Conservation (phyloP, 2,329 filamentous ascomycete species). For the Fusarium cicatricum region DNA sequence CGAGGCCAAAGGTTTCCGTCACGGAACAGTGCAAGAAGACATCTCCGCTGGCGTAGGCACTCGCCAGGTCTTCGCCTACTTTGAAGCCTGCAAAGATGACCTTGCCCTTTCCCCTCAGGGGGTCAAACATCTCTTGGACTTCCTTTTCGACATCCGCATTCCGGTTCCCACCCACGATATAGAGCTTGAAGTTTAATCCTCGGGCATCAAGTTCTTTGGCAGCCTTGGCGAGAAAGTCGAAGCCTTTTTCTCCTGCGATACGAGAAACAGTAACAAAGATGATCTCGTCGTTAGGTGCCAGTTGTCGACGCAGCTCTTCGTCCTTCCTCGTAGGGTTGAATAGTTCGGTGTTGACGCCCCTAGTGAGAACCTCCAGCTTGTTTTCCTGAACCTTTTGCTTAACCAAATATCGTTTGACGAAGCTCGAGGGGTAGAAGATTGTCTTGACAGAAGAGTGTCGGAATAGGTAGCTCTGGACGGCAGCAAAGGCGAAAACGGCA, state of each 20-base stretch:
- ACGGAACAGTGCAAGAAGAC: conserved; percentile 77
- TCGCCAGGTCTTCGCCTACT: conserved; percentile 66
- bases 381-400: conserved; percentile 61
- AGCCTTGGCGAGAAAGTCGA: conserved; percentile 69
- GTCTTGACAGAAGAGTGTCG: conserved; percentile 67
- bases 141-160: conserved; percentile 69
- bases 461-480: conserved; percentile 74
- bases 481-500: conserved; percentile 68
- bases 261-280: conserved; percentile 73
- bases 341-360: conserved; percentile 70
- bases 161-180: conserved; percentile 74
- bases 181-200: conserved; percentile 67
- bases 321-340: conserved; percentile 65
- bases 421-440: conserved; percentile 74
- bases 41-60: conserved; percentile 73
- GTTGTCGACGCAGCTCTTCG: conserved; percentile 58
- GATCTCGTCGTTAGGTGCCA: conserved; percentile 69
- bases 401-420: conserved; percentile 68
- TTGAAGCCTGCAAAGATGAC: conserved; percentile 74
- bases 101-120: conserved; percentile 56
- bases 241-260: conserved; percentile 75
- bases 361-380: conserved; percentile 68
- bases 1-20: conserved; percentile 76
- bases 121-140: conserved; percentile 66
- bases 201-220: conserved; percentile 62